Evolutionary conservation across 176 grass and related monocot species (phyloP).

Genomic region (Rhynchospora tenuis): DNA sequence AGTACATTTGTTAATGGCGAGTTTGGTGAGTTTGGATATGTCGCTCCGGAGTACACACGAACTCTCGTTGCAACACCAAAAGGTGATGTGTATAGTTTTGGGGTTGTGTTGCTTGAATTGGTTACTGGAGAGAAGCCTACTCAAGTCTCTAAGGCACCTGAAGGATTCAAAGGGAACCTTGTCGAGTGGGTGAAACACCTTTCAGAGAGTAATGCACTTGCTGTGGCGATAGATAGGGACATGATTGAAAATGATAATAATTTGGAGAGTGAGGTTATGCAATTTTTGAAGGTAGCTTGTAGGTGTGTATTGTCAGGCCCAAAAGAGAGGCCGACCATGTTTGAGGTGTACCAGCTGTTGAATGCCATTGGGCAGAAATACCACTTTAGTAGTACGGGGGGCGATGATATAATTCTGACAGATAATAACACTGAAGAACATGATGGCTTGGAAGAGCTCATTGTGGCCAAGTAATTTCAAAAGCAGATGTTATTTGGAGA

Average conservation of each 20-base stretch:
- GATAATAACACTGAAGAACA: constrained; percentile 37
- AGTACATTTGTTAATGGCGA: constrained; percentile 89
- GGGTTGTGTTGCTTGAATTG: constrained; percentile 77
- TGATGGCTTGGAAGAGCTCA: constrained; percentile 62
- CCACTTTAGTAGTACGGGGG: constrained; percentile 38
- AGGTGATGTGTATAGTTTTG: constrained; percentile 82
- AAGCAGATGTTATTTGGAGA: neutral
- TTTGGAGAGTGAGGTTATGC: constrained; percentile 51
- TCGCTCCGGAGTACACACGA: constrained; percentile 69
- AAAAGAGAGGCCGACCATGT: constrained; percentile 93
- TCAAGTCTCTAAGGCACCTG: constrained; percentile 60
- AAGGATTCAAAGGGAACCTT: constrained; percentile 65
- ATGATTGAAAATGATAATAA: constrained; percentile 37
- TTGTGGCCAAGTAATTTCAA: constrained; percentile 48
- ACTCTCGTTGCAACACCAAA: constrained; percentile 69
- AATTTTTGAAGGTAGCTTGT: constrained; percentile 71
- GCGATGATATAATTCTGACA: constrained; percentile 61
- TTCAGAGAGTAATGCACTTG: constrained; percentile 45
- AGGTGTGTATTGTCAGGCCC: constrained; percentile 45
- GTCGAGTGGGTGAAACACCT: constrained; percentile 71
- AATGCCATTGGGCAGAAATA: constrained; percentile 78
- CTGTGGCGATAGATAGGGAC: constrained; percentile 61
- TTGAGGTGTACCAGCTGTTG: constrained; percentile 84
- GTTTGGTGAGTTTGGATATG: constrained; percentile 82
- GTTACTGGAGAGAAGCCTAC: constrained; percentile 69